Evolutionary conservation across 805 yeast genomes (phyloP).

Genomic region (Kregervanrija pseudodelftensis): DNA sequence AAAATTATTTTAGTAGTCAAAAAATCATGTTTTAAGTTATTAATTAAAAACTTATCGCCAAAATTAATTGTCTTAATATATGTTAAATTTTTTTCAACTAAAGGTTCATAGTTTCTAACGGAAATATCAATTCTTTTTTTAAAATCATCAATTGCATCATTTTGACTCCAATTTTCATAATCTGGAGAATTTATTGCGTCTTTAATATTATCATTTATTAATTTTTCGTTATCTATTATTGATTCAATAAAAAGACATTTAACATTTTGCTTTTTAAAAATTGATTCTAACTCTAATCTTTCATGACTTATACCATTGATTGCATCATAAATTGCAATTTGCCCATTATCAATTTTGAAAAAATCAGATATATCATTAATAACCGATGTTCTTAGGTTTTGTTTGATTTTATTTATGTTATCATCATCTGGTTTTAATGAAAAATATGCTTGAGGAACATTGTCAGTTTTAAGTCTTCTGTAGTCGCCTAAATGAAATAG

Average conservation of each 20-base stretch:
- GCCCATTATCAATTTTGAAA: conserved; percentile 75
- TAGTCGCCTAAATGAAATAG: conserved; percentile 91
- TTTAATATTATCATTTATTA: conserved; percentile 68
- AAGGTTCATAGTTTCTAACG: conserved; percentile 64
- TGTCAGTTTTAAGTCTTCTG: conserved; percentile 47
- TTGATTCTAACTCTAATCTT: conserved; percentile 49
- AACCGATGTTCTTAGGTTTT: conserved; percentile 54
- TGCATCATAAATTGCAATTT: conserved; percentile 94
- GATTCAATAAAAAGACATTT: conserved; percentile 87
- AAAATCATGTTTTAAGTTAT: conserved; percentile 81
- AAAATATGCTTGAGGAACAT: conserved; percentile 65
- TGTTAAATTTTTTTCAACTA: conserved; percentile 53
- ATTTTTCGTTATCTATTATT: conserved; percentile 61
- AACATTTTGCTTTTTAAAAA: conserved; percentile 51
- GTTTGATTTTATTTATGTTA: conserved; percentile 47
- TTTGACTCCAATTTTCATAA: conserved; percentile 67
- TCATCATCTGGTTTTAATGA: conserved; percentile 41
- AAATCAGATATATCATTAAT: conserved; percentile 62
- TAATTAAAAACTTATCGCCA: conserved; percentile 76
- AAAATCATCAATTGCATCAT: conserved; percentile 72
- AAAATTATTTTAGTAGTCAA: conserved; percentile 85
- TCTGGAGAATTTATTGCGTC: conserved; percentile 88
- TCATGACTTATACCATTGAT: conserved; percentile 74
- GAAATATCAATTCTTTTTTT: conserved; percentile 62
- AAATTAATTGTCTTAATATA: conserved; percentile 86